Base-by-base conservation (phyloP, 169 alveolate species). In the Cryptosporidium andersoni region DNA sequence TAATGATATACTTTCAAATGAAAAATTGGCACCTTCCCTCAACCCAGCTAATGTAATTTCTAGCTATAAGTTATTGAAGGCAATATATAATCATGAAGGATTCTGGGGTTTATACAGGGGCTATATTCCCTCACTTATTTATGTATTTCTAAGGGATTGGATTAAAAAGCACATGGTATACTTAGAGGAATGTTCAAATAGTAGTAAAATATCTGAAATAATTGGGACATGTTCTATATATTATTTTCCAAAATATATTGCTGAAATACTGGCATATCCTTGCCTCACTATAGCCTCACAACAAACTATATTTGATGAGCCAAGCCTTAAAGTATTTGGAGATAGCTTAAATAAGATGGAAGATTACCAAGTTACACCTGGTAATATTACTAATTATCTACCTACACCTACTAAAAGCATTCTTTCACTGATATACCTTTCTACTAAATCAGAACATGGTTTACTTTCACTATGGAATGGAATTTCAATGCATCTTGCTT, bases 21-120 rank as follows among this genome's bases (percentile, higher is more conserved):
- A 62, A 58, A 42, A 62, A 8, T 12, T 58, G 3, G 25, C 25
- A 25, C 25, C 0, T 25, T 25, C 25, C 25, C 25, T 25, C 25
- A 25, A 25, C 25, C 25, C 25, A 25, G 25, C 25, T 25, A 25
- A 25, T 25, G 25, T 25, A 25, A 25, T 25, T 25, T 25, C 25
- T 25, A 14, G 55, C 40, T 74, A 34, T 34, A 60, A 74, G 9
- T 74, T 68, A n/a, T 14, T 74, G 60, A 74, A 37, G n/a, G 40
- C 49, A 48, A 47, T 74, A 25, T 74, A 74, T 42, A 25, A 74
- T 12, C 74, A 74, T 16, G 85, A 74, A 48, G 85, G 85, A 42
- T 74, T 58, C 37, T 74, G 66, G 74, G 85, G 85, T 12, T 25
- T 74, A 8, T 74, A 74, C 16, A 74, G 85, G 47, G 85, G 85